Evolutionary conservation across 345 rosid genomes (phyloP).

Genomic region (Murraya koenigii): DNA sequence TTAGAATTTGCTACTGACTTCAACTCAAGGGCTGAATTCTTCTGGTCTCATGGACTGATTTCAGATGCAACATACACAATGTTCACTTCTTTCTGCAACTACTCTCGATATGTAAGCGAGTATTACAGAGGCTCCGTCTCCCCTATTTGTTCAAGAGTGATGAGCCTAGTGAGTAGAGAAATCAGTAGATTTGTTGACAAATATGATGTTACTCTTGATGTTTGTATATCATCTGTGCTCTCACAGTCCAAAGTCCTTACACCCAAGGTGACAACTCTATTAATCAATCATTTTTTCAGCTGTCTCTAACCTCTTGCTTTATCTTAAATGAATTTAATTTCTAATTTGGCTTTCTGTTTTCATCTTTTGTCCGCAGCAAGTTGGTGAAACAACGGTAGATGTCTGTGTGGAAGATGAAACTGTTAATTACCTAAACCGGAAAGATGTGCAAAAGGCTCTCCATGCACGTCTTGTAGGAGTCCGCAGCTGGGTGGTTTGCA

Average conservation of each 20-base stretch:
- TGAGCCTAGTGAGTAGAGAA: conserved; percentile 76
- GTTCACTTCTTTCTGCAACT: conserved; percentile 86
- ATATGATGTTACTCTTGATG: conserved; percentile 95
- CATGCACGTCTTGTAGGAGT: conserved; percentile 90
- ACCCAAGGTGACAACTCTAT: conserved; percentile 53
- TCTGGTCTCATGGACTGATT: conserved; percentile 97
- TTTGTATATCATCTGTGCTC: conserved; percentile 74
- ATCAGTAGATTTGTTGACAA: conserved; percentile 90
- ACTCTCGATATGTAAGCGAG: conserved; percentile 87
- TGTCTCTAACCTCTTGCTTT: background rate
- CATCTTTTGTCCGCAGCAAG: conserved; percentile 48
- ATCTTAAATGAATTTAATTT: background rate
- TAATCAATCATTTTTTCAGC: background rate
- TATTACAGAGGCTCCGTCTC: conserved; percentile 76
- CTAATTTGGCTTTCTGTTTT: background rate
- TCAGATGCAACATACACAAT: conserved; percentile 83
- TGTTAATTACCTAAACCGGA: conserved; percentile 77
- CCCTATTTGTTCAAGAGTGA: conserved; percentile 74
- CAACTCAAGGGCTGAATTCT: conserved; percentile 90
- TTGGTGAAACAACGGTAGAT: conserved; percentile 65
- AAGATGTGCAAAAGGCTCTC: conserved; percentile 86
- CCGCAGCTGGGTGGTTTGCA: conserved; percentile 77
- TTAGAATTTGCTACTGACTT: conserved; percentile 83
- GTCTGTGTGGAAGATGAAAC: conserved; percentile 98
- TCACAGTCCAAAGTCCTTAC: conserved; percentile 71